Conservation (phyloP, 31 red algal species). For the Pterothamnion heteromorphum region DNA sequence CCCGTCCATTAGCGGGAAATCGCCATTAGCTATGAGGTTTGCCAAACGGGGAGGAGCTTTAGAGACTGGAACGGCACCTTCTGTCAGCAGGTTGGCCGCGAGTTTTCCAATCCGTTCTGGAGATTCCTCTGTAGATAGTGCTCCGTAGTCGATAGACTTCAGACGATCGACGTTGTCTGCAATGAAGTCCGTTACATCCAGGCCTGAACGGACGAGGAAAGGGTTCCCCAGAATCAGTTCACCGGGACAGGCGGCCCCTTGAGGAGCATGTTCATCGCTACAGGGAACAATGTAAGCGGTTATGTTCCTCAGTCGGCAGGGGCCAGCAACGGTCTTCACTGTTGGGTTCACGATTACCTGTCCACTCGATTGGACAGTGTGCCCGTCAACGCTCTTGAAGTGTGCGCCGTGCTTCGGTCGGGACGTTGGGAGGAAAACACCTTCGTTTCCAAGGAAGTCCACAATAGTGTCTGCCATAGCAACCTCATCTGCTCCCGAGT, state of each 20-base stretch:
- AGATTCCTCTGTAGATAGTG: neutral
- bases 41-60: neutral
- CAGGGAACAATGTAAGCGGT: constrained; percentile 15
- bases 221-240: constrained; percentile 44
- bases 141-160: constrained; percentile 48
- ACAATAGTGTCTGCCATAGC: constrained; percentile 48
- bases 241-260: constrained; percentile 31
- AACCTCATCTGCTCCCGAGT: constrained; percentile 46
- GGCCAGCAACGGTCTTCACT: constrained; percentile 35
- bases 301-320: constrained; percentile 46
- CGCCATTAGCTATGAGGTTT: neutral
- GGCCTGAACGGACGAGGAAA: constrained; percentile 23
- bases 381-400: constrained; percentile 33
- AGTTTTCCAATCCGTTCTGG: constrained; percentile 47
- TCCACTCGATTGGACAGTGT: neutral
- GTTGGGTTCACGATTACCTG: constrained; percentile 15
- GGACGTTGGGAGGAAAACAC: neutral
- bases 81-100: neutral
- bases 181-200: constrained; percentile 50
- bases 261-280: neutral
- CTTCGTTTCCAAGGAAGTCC: constrained; percentile 31
- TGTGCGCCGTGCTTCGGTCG: neutral
- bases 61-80: neutral
- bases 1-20: constrained; percentile 51
- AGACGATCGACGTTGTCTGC: constrained; percentile 46